phyloP scores from a whole-genome alignment of 2,329 filamentous ascomycete species.

The Claviceps sp. region DNA sequence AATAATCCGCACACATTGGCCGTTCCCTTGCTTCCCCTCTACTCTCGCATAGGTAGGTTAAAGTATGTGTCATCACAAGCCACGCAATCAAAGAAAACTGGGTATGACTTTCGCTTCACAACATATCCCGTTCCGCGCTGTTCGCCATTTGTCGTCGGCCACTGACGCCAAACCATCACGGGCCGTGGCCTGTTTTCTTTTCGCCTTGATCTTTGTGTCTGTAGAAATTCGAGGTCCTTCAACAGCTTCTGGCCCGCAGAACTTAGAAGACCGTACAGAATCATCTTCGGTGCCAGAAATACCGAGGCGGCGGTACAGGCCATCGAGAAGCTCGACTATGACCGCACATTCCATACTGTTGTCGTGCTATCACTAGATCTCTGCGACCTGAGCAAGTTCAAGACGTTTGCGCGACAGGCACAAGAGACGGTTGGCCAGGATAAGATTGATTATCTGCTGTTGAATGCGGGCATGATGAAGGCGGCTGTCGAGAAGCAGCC shows the following conservation, averaged over 20 bases:
- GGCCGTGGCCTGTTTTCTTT: too few relatives aligned
- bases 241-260: conserved; percentile 32
- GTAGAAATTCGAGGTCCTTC: conserved; percentile 39
- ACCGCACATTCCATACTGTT: conserved; percentile 25
- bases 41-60: too few relatives aligned
- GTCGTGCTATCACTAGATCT: conserved; percentile 36
- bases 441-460: conserved; percentile 33
- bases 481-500: conserved; percentile 21
- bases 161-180: too few relatives aligned
- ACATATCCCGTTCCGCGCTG: background rate
- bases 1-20: too few relatives aligned
- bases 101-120: too few relatives aligned
- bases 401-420: conserved; percentile 30
- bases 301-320: conserved; percentile 25
- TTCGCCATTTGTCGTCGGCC: too few relatives aligned
- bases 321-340: conserved; percentile 27
- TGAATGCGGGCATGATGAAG: conserved; percentile 34
- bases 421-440: conserved; percentile 26
- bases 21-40: too few relatives aligned
- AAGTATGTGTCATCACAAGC: too few relatives aligned
- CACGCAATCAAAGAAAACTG: too few relatives aligned
- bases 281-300: conserved; percentile 38
- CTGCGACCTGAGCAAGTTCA: conserved; percentile 28
- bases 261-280: conserved; percentile 31
- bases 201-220: background rate